Percentiles rank a stretch among this genome's conserved stretches.
Evolutionary conservation across 2,329 filamentous ascomycete species (phyloP).

Genomic region (Rutstroemia sp.): DNA sequence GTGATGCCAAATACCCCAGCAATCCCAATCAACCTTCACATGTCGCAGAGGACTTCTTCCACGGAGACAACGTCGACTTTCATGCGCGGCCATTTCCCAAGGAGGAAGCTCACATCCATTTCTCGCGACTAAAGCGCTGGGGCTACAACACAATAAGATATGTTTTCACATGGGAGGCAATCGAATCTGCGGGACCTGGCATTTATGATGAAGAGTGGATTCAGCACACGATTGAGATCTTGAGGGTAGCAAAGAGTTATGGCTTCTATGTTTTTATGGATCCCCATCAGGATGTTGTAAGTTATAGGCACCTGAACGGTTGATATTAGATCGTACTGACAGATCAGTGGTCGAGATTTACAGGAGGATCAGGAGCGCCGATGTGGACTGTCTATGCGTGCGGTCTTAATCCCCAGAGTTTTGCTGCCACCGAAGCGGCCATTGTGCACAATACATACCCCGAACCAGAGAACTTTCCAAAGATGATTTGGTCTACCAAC

Average conservation of each 20-base stretch:
- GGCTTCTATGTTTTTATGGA: slow-evolving; percentile 98
- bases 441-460: slow-evolving; percentile 93
- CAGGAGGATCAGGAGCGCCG: slow-evolving; percentile 88
- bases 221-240: slow-evolving; percentile 76
- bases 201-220: slow-evolving; percentile 94
- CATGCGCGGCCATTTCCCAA: slow-evolving; percentile 76
- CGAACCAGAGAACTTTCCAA: slow-evolving; percentile 78
- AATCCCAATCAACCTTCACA: slow-evolving; percentile 77
- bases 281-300: slow-evolving; percentile 91
- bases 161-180: slow-evolving; percentile 98
- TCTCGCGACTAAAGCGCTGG: slow-evolving; percentile 75
- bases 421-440: slow-evolving; percentile 81
- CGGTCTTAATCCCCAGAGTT: slow-evolving; percentile 79
- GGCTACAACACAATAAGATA: slow-evolving; percentile 97
- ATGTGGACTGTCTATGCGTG: slow-evolving; percentile 97
- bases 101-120: slow-evolving; percentile 78
- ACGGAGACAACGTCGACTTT: slow-evolving; percentile 87
- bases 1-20: slow-evolving; percentile 83
- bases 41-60: slow-evolving; percentile 71
- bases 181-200: slow-evolving; percentile 85
- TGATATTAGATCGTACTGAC: slow-evolving; percentile 13
- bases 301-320: slow-evolving; percentile 29
- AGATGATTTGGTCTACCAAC: slow-evolving; percentile 99
- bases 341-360: slow-evolving; percentile 76
- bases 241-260: slow-evolving; percentile 80